Percentiles rank a stretch among this genome's conserved stretches.
phyloP scores from a whole-genome alignment of 2,329 filamentous ascomycete genomes.

The Leptodontidium sp. region DNA sequence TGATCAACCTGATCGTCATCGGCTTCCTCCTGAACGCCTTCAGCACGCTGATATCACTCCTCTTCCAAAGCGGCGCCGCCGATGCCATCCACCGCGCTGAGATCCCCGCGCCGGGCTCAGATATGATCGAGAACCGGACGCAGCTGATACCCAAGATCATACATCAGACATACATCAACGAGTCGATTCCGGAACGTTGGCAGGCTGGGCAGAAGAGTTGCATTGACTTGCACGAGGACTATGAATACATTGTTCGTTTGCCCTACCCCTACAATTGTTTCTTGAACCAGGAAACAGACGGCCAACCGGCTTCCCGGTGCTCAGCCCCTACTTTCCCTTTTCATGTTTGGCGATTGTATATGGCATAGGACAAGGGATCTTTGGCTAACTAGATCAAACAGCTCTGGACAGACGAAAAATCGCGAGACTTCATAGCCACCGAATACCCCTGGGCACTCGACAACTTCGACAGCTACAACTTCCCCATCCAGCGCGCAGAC shows the following conservation, averaged over 20 bases:
- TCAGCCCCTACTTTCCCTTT: background rate
- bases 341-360: background rate
- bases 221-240: slow-evolving; percentile 72
- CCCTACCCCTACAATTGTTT: background rate
- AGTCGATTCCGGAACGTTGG: slow-evolving; percentile 72
- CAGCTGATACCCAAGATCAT: slow-evolving; percentile 79
- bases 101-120: slow-evolving; percentile 70
- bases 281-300: background rate
- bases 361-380: background rate
- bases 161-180: slow-evolving; percentile 79
- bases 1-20: slow-evolving; percentile 70
- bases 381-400: slow-evolving; percentile 44
- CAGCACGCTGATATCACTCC: slow-evolving; percentile 74
- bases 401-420: slow-evolving; percentile 79
- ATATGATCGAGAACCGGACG: slow-evolving; percentile 60
- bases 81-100: slow-evolving; percentile 74
- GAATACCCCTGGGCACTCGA: slow-evolving; percentile 82
- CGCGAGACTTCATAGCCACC: slow-evolving; percentile 73
- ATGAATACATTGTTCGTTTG: slow-evolving; percentile 71
- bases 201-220: slow-evolving; percentile 72
- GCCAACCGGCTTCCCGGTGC: background rate
- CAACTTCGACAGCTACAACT: slow-evolving; percentile 77
- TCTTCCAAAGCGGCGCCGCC: slow-evolving; percentile 71
- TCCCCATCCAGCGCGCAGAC: slow-evolving; percentile 80
- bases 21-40: slow-evolving; percentile 71